A percentile compares a stretch with the other conserved stretches of the same genome.
These are phyloP conservation scores for Hippophae rhamnoides DNA, from an alignment of 306 rosid species.

Conservation along the genomic window DNA sequence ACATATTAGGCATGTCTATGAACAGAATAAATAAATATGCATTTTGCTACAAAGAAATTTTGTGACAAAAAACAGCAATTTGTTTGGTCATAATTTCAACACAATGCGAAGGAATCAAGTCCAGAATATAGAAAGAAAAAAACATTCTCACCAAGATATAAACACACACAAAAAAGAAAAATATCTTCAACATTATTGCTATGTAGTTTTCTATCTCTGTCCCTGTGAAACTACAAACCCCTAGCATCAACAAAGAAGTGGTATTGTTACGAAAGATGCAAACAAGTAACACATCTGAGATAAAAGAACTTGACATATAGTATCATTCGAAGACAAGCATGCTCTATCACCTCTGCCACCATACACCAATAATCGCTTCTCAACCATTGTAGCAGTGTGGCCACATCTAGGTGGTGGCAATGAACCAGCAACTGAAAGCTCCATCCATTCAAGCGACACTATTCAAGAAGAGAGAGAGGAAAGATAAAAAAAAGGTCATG, in stretches of 20 bases:
- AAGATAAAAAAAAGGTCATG: constrained; percentile 10
- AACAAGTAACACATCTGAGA: too few relatives aligned
- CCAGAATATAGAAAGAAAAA: too few relatives aligned
- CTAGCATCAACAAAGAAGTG: too few relatives aligned
- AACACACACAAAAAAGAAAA: too few relatives aligned
- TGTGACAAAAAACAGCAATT: background rate
- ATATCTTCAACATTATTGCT: too few relatives aligned
- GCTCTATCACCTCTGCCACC: constrained; percentile 83
- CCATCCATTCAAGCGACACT: constrained; percentile 95
- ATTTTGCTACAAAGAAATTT: background rate
- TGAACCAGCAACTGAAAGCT: constrained; percentile 68
- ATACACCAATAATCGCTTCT: constrained; percentile 78
- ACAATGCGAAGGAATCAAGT: too few relatives aligned
- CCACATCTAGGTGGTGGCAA: constrained; percentile 95
- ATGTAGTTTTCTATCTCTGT: too few relatives aligned
- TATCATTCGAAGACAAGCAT: constrained; percentile 12
- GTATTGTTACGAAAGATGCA: too few relatives aligned
- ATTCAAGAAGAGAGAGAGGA: background rate
- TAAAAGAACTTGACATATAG: background rate
- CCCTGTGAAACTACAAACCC: too few relatives aligned
- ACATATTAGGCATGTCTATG: background rate
- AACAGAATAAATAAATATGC: background rate
- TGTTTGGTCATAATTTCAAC: too few relatives aligned
- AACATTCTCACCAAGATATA: too few relatives aligned
- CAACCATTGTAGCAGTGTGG: constrained; percentile 85